phyloP scores from a whole-genome alignment of 768 basidiomycete genomes.

The Lentinula aciculospora region DNA sequence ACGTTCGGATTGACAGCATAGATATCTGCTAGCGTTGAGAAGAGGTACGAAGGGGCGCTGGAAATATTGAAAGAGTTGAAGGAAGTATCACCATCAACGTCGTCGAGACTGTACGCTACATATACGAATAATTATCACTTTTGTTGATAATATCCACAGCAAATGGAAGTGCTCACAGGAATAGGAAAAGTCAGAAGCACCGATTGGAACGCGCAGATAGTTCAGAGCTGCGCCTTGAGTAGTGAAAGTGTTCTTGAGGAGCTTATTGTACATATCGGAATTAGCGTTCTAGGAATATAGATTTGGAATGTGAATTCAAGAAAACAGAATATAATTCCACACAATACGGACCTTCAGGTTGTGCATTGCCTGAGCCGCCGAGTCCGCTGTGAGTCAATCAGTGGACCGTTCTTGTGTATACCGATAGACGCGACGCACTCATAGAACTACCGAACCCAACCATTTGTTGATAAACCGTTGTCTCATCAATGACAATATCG shows the following conservation, averaged over 20 bases:
- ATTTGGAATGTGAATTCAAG: background rate
- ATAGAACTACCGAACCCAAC: constrained; percentile 10
- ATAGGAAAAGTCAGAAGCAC: constrained; percentile 26
- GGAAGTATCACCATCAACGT: constrained; percentile 20
- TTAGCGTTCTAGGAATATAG: constrained; percentile 15
- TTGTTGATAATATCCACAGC: background rate
- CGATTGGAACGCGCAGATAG: constrained; percentile 25
- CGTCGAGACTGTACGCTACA: constrained; percentile 24
- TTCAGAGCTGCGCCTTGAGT: constrained; percentile 24
- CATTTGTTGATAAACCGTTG: constrained; percentile 6
- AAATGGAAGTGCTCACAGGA: background rate
- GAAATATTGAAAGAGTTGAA: constrained; percentile 21
- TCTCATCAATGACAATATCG: constrained; percentile 8
- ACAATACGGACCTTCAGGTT: constrained; percentile 5
- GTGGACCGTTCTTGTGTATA: background rate
- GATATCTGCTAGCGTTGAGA: constrained; percentile 24
- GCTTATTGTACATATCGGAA: constrained; percentile 18
- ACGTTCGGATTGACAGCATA: constrained; percentile 1
- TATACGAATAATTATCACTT: background rate
- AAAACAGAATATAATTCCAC: background rate
- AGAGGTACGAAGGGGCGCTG: constrained; percentile 25
- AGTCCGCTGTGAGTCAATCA: background rate
- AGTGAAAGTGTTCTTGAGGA: constrained; percentile 21
- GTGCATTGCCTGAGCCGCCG: constrained; percentile 4
- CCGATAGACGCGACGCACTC: constrained; percentile 3